Evolutionary conservation across 768 basidiomycete genomes (phyloP).

Genomic region (Pulveroboletus frians): DNA sequence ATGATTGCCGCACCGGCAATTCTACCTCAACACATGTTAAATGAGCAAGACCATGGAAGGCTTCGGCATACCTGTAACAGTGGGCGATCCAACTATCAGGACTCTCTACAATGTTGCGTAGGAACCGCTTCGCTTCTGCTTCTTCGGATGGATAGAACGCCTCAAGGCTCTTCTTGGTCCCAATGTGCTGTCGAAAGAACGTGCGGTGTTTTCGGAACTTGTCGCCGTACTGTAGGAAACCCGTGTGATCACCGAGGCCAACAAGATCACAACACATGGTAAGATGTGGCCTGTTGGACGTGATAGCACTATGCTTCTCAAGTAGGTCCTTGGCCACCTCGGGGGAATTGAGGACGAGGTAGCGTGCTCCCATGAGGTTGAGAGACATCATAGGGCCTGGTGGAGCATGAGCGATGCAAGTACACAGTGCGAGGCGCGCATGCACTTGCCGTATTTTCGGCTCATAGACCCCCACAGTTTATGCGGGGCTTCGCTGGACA

Average conservation of each 20-base stretch:
- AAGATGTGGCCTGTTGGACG: conserved; percentile 5
- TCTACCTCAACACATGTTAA: too few species aligned
- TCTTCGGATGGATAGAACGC: conserved; percentile 6
- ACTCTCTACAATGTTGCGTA: background rate
- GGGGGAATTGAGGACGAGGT: conserved; percentile 46
- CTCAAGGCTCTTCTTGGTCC: conserved; percentile 3
- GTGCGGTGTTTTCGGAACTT: conserved; percentile 3
- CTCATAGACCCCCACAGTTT: conserved; percentile 37
- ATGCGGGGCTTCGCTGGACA: conserved; percentile 34
- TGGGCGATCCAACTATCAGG: conserved; percentile 5
- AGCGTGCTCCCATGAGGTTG: conserved; percentile 36
- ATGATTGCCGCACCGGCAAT: too few species aligned
- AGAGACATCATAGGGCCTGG: background rate
- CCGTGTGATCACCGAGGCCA: background rate
- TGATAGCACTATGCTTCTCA: conserved; percentile 5
- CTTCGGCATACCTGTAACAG: background rate
- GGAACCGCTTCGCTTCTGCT: background rate
- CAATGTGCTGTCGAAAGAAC: conserved; percentile 5
- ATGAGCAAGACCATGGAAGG: too few species aligned
- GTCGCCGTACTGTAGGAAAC: conserved; percentile 10
- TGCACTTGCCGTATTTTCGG: conserved; percentile 42
- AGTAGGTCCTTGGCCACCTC: conserved; percentile 25
- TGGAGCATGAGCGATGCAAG: conserved; percentile 6
- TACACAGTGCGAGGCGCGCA: background rate
- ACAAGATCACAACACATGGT: conserved; percentile 21